These are phyloP conservation scores for Artemisia tridentata DNA, from an alignment of 129 eudicot genomes.

Conservation along the genomic window DNA sequence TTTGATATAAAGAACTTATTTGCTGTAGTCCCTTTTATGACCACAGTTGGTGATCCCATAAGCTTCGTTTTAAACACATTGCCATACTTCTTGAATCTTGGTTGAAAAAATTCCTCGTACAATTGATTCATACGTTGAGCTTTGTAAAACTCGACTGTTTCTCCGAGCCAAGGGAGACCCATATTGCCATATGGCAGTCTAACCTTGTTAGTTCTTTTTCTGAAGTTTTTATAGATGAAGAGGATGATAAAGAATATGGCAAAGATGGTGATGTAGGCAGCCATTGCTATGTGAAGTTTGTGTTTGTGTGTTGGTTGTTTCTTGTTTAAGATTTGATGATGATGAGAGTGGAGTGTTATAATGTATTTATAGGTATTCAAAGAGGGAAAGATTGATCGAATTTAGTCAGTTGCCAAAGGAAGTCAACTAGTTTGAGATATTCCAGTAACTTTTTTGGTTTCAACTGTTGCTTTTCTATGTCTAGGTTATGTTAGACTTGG, in stretches of 20 bases:
- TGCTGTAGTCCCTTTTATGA: too few relatives aligned
- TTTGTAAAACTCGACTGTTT: constrained; percentile 22
- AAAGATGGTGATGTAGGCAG: not conserved
- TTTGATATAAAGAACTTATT: too few relatives aligned
- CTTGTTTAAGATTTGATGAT: not conserved
- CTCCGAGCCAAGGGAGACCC: constrained; percentile 84
- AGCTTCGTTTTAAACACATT: too few relatives aligned
- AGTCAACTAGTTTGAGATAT: constrained; percentile 23
- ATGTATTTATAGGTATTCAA: too few relatives aligned
- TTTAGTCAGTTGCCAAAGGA: not conserved
- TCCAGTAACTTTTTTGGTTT: too few relatives aligned
- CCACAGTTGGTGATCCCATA: too few relatives aligned
- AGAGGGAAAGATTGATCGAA: too few relatives aligned
- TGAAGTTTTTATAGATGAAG: not conserved
- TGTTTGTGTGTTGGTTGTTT: not conserved
- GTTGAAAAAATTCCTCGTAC: constrained; percentile 54
- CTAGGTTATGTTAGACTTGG: too few relatives aligned
- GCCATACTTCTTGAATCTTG: constrained; percentile 37
- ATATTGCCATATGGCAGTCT: constrained; percentile 38
- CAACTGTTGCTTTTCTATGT: too few relatives aligned
- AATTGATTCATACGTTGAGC: constrained; percentile 53
- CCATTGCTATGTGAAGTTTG: not conserved
- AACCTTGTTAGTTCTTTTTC: not conserved
- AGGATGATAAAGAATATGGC: not conserved
- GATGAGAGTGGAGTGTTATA: not conserved